Percentiles rank a stretch among this genome's conserved stretches.
phyloP scores from a whole-genome alignment of 176 grass and related monocot species.

The Urochloa ruziziensis region DNA sequence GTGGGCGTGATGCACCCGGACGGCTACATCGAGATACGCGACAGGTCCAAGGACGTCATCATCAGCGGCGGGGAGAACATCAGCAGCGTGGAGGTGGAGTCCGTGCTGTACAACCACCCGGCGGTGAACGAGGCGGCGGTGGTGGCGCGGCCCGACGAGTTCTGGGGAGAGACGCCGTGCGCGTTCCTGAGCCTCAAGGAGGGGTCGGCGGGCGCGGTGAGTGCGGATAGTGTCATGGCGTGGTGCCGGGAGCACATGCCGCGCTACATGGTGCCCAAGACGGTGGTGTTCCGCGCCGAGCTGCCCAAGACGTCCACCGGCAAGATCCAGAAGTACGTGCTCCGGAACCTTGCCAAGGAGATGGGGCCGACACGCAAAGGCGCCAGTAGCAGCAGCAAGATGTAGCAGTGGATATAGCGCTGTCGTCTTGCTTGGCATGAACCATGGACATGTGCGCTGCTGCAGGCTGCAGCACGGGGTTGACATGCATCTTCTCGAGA shows the following conservation, averaged over 20 bases:
- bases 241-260: conserved; percentile 83
- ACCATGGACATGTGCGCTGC: neutral
- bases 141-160: conserved; percentile 75
- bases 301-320: conserved; percentile 85
- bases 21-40: conserved; percentile 81
- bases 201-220: neutral
- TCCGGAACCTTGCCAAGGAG: conserved; percentile 55
- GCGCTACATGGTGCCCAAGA: conserved; percentile 81
- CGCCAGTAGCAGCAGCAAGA: conserved; percentile 24
- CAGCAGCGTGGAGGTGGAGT: conserved; percentile 96
- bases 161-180: conserved; percentile 91
- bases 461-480: neutral
- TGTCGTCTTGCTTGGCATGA: neutral
- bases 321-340: conserved; percentile 74
- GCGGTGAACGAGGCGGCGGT: conserved; percentile 75
- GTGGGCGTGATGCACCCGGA: conserved; percentile 81
- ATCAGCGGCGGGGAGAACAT: conserved; percentile 96
- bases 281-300: conserved; percentile 49
- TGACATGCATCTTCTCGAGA: neutral
- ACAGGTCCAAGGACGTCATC: conserved; percentile 91
- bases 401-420: neutral
- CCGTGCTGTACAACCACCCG: conserved; percentile 71
- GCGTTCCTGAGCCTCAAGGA: conserved; percentile 70
- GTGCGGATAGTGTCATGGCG: conserved; percentile 32
- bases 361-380: conserved; percentile 39